Evolutionary conservation across 305 asterid species (phyloP).

Genomic region (Fraxinus angustifolia): DNA sequence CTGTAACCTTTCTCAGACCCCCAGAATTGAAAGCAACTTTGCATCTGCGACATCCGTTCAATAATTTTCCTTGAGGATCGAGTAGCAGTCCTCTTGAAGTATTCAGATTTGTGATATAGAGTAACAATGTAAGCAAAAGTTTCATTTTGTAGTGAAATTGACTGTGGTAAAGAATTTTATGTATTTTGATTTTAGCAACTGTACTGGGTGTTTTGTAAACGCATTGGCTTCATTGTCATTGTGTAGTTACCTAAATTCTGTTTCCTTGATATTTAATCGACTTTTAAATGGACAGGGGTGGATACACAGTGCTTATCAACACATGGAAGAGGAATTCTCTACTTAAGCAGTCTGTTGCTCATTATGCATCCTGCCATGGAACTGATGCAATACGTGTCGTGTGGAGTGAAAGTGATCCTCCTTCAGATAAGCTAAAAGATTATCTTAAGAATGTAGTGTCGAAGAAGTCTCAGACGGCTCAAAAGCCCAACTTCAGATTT

Average conservation of each 20-base stretch:
- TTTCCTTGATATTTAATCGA: neutral
- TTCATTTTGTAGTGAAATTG: neutral
- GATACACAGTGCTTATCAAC: conserved; percentile 60
- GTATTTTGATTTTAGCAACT: neutral
- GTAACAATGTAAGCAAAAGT: neutral
- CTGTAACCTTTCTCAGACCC: neutral
- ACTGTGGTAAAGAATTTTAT: neutral
- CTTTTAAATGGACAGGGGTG: conserved; percentile 34
- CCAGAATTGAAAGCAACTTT: neutral
- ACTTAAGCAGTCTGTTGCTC: conserved; percentile 64
- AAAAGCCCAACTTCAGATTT: conserved; percentile 50
- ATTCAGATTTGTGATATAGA: neutral
- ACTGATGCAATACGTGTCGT: conserved; percentile 54
- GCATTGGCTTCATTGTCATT: neutral
- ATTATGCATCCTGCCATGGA: conserved; percentile 60
- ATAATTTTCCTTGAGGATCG: conserved; percentile 11
- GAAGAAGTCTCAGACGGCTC: conserved; percentile 41
- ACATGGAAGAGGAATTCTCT: conserved; percentile 58
- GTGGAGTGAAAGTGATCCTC: conserved; percentile 54
- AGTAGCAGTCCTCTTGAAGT: neutral
- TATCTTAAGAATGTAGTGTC: conserved; percentile 37
- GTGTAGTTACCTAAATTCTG: neutral
- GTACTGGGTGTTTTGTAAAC: conserved; percentile 6
- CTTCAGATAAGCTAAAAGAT: conserved; percentile 38
- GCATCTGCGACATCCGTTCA: neutral